A percentile compares a stretch with the other conserved stretches of the same genome.
phyloP scores from a whole-genome alignment of 345 rosid genomes.

The Salix udensis region DNA sequence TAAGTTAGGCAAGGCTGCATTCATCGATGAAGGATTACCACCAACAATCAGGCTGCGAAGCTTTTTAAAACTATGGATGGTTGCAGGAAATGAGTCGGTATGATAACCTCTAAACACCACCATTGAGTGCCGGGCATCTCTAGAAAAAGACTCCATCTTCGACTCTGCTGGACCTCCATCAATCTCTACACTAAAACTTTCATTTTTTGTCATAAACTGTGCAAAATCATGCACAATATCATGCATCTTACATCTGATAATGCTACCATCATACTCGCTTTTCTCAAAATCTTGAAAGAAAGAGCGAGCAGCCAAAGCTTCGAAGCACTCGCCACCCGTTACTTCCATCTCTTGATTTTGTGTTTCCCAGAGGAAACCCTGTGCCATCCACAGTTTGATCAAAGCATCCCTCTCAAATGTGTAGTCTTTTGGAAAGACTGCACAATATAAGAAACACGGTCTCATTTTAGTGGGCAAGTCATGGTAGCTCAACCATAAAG shows the following conservation, averaged over 20 bases:
- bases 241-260: neutral
- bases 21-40: rapidly evolving
- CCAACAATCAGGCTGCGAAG: too few species aligned
- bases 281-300: neutral
- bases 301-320: neutral
- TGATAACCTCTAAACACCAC: rapidly evolving
- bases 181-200: neutral
- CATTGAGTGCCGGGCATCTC: too few species aligned
- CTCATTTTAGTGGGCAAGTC: neutral
- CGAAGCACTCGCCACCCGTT: neutral
- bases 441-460: neutral
- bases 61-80: too few species aligned
- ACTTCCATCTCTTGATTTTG: neutral
- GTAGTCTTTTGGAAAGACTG: constrained; percentile 10
- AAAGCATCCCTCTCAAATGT: neutral
- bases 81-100: rapidly evolving
- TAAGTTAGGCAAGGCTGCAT: too few species aligned
- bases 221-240: constrained; percentile 8
- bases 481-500: constrained; percentile 16
- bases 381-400: constrained; percentile 17
- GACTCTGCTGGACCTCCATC: too few species aligned
- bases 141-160: too few species aligned
- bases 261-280: too few species aligned
- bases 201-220: neutral
- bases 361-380: neutral